phyloP scores from a whole-genome alignment of 2,329 filamentous ascomycete genomes.

The Plectosphaerella plurivora region DNA sequence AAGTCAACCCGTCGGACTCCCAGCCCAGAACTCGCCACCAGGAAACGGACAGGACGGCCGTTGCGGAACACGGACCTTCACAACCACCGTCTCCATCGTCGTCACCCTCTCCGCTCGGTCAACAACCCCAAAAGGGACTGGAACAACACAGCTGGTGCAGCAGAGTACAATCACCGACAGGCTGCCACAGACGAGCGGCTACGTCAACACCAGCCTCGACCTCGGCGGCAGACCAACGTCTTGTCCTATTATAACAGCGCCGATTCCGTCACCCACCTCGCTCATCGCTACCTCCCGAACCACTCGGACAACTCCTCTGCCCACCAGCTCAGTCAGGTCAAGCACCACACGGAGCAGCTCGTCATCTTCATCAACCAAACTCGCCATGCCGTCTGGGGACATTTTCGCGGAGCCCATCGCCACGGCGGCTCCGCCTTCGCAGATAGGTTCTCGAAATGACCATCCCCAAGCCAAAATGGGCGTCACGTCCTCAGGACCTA shows the following conservation, averaged over 20 bases:
- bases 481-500: constrained; percentile 40
- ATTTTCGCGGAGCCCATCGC: constrained; percentile 55
- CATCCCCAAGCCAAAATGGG: constrained; percentile 56
- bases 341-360: constrained; percentile 1
- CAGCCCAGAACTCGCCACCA: neutral
- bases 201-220: constrained; percentile 16
- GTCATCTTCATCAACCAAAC: neutral
- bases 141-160: too few species aligned
- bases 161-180: constrained; percentile 16
- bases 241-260: constrained; percentile 20
- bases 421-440: constrained; percentile 43
- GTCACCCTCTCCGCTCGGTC: neutral
- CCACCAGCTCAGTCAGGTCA: constrained; percentile 16
- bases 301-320: constrained; percentile 8
- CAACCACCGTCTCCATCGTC: neutral
- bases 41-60: neutral
- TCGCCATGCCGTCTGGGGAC: constrained; percentile 28
- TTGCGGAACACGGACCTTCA: neutral
- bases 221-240: constrained; percentile 13
- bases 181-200: constrained; percentile 23
- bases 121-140: too few species aligned
- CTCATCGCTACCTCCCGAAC: constrained; percentile 18
- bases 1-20: neutral
- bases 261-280: constrained; percentile 31
- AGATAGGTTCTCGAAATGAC: constrained; percentile 43